Conservation (phyloP, 2,329 filamentous ascomycete genomes). For the Fusarium mangiferae region DNA sequence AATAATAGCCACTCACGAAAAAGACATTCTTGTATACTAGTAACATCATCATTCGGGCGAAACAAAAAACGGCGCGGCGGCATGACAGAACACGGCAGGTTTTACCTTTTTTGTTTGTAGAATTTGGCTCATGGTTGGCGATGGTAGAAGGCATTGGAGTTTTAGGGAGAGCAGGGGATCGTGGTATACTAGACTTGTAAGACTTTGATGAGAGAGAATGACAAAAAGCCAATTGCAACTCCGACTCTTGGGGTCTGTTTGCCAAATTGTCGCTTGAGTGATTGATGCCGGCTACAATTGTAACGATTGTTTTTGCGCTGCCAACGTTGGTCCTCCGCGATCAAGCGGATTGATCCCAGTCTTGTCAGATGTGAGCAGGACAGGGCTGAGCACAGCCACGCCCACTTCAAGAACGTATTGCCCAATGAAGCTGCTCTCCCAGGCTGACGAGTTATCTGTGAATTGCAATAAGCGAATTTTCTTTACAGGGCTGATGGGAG, state of each 20-base stretch:
- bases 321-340: not conserved
- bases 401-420: not conserved
- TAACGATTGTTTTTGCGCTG: no score
- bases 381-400: not conserved
- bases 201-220: constrained; percentile 18
- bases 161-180: not conserved
- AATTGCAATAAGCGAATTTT: not conserved
- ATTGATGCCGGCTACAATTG: not conserved
- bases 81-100: constrained; percentile 11
- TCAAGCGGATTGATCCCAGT: not conserved
- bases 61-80: constrained; percentile 16
- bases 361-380: not conserved
- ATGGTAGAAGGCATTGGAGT: constrained; percentile 27
- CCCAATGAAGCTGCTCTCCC: not conserved
- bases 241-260: not conserved
- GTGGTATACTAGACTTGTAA: constrained; percentile 28
- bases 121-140: constrained; percentile 2
- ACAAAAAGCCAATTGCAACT: not conserved
- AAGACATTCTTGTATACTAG: constrained; percentile 24
- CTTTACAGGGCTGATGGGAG: not conserved
- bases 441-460: not conserved
- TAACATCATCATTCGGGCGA: constrained; percentile 1
- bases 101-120: constrained; percentile 11
- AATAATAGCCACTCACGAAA: constrained; percentile 25
- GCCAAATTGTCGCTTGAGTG: not conserved